Percentiles rank a stretch among this genome's conserved stretches.
Evolutionary conservation across 1,139 yeast species (phyloP).

Genomic region (Candida labiduridarum): DNA sequence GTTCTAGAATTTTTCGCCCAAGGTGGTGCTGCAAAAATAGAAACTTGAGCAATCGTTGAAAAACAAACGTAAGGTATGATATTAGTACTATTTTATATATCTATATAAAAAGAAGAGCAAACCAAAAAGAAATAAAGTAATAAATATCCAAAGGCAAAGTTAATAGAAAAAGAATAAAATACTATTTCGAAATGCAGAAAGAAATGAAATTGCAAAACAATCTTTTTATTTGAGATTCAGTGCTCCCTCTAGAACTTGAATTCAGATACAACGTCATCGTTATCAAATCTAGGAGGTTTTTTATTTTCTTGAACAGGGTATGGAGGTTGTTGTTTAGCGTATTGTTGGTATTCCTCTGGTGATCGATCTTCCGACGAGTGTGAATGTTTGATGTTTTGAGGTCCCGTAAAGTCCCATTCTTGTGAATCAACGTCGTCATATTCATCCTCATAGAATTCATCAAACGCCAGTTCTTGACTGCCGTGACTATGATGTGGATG

Average conservation of each 20-base stretch:
- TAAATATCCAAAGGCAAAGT: background rate
- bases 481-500: constrained; percentile 1
- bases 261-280: constrained; percentile 17
- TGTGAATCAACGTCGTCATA: constrained; percentile 16
- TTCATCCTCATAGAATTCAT: constrained; percentile 16
- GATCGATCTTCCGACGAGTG: constrained; percentile 15
- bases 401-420: constrained; percentile 15
- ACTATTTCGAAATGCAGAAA: background rate
- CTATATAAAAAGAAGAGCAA: background rate
- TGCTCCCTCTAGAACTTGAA: constrained; percentile 19
- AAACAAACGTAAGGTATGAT: background rate
- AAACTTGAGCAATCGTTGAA: background rate
- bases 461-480: constrained; percentile 12
- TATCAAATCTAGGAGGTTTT: constrained; percentile 11
- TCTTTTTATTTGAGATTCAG: background rate
- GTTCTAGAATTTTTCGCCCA: background rate
- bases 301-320: constrained; percentile 14
- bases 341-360: constrained; percentile 13
- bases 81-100: background rate
- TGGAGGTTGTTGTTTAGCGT: constrained; percentile 16
- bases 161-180: background rate
- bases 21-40: background rate
- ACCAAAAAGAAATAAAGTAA: background rate
- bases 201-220: background rate
- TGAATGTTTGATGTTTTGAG: background rate